Conservation (phyloP, 2,329 filamentous ascomycete species). For the Verticillium dahliae region DNA sequence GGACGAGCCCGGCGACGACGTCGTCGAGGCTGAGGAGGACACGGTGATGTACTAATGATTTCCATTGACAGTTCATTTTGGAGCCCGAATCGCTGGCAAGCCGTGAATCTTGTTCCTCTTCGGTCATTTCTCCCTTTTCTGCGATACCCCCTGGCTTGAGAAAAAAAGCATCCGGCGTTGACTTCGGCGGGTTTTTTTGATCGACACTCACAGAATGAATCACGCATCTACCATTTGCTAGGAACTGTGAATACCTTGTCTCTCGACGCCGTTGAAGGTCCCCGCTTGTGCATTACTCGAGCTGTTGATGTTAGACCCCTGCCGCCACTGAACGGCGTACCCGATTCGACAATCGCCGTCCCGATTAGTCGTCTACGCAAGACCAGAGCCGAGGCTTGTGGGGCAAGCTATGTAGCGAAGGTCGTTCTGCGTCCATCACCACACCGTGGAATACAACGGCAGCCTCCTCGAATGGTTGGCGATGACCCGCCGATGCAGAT, state of each 20-base stretch:
- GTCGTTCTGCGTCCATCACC: neutral
- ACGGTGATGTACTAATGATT: constrained; percentile 76
- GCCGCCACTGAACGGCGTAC: neutral
- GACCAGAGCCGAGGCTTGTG: neutral
- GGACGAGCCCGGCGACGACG: constrained; percentile 68
- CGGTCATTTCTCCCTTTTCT: neutral
- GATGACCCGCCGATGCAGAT: neutral
- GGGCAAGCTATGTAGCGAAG: neutral
- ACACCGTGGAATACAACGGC: neutral
- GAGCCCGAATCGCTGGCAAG: neutral
- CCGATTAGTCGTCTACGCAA: neutral
- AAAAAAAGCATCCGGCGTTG: neutral
- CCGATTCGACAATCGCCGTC: neutral
- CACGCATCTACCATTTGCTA: neutral
- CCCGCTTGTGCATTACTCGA: neutral
- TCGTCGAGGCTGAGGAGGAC: constrained; percentile 82
- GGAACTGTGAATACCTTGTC: neutral
- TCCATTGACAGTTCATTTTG: neutral
- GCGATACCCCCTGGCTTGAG: neutral
- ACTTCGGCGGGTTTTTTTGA: neutral
- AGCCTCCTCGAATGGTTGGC: neutral
- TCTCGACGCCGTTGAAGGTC: neutral
- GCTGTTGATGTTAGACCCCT: neutral
- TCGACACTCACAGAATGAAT: neutral
- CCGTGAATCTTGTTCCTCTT: neutral